These are phyloP conservation scores for Brassica carinata DNA, from an alignment of 345 rosid genomes.

Conservation along the genomic window DNA sequence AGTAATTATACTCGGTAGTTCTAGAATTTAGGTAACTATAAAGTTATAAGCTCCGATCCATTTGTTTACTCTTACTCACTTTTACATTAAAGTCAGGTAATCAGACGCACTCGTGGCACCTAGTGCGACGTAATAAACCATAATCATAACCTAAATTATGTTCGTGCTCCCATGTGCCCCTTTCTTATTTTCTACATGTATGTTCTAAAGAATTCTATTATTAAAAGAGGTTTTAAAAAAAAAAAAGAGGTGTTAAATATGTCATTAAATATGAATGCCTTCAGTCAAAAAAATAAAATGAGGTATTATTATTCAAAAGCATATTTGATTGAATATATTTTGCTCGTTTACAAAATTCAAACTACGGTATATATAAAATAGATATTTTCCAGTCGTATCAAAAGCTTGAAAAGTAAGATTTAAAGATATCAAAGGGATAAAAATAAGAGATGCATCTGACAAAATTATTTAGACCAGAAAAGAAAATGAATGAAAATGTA, in stretches of 20 bases:
- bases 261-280: no score
- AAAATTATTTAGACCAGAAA: background rate
- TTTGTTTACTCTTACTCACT: background rate
- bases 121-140: slow-evolving; percentile 25
- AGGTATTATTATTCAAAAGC: background rate
- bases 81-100: slow-evolving; percentile 34
- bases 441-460: background rate
- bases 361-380: background rate
- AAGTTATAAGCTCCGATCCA: slow-evolving; percentile 24
- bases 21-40: slow-evolving; percentile 11
- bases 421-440: background rate
- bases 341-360: background rate
- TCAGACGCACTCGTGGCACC: slow-evolving; percentile 47
- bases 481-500: background rate
- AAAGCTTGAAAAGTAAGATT: background rate
- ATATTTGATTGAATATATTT: background rate
- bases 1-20: slow-evolving; percentile 2
- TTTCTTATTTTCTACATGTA: background rate
- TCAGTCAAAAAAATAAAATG: background rate
- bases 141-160: slow-evolving; percentile 14
- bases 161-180: slow-evolving; percentile 38
- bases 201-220: background rate
- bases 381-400: background rate
- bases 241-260: no score
- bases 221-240: no score